These are phyloP conservation scores for Tillandsia leiboldiana DNA, from an alignment of 176 grass and related monocot species.

Conservation along the genomic window DNA sequence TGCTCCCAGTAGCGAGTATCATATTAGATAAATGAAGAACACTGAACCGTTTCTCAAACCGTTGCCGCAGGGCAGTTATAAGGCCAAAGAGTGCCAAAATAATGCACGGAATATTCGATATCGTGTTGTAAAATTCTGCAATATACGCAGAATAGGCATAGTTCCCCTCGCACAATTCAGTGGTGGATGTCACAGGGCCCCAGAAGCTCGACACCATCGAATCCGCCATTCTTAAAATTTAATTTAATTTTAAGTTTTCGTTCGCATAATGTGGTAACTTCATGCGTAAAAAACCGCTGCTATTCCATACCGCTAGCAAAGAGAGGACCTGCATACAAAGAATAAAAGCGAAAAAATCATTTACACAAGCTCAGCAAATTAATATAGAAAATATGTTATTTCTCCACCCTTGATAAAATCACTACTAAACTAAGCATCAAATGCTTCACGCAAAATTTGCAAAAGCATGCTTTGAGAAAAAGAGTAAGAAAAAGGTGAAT, in stretches of 20 bases:
- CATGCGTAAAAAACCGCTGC: constrained; percentile 9
- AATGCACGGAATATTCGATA: constrained; percentile 62
- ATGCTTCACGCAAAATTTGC: no score
- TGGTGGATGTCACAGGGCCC: constrained; percentile 75
- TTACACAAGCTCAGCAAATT: not conserved
- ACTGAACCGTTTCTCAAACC: constrained; percentile 81
- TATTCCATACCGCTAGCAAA: constrained; percentile 26
- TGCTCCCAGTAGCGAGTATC: constrained; percentile 74
- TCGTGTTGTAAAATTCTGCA: constrained; percentile 77
- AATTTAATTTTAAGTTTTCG: constrained; percentile 1
- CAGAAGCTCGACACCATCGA: constrained; percentile 72
- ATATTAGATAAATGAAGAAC: constrained; percentile 72
- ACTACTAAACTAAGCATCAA: no score
- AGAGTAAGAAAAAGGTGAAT: no score
- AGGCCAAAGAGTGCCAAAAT: constrained; percentile 63
- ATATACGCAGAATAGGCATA: constrained; percentile 61
- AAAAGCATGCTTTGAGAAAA: no score
- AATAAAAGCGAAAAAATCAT: not conserved
- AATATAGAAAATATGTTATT: no score
- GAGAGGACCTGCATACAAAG: constrained; percentile 22
- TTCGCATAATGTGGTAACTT: not conserved
- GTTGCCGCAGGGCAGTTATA: constrained; percentile 50
- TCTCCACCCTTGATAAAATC: no score
- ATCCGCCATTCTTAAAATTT: constrained; percentile 42
- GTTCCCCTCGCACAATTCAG: constrained; percentile 65